Evolutionary conservation across 129 eudicot species (phyloP), one percentile per base, ranked within the genome.

Genomic region (Arctium minus): DNA sequence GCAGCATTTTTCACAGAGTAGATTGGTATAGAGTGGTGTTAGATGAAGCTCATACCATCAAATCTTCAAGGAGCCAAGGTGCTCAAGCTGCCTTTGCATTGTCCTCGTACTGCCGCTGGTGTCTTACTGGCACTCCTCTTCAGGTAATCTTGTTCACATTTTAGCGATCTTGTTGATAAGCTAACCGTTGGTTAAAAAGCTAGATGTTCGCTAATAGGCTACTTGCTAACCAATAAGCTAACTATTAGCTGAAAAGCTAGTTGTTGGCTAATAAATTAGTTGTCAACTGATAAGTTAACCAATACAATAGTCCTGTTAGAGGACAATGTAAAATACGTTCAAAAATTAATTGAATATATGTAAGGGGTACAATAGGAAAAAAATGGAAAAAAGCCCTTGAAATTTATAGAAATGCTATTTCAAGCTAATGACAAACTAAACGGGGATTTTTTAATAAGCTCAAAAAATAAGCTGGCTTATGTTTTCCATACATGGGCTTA

Each of bases 91-190:
- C 97, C 31, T 94, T 90, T 69, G 84, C 89, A 9, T 87, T 94
- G 84, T 86, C 98, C 9, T 70, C 98, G 0, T 79, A 87, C 33
- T 92, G 92, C 79, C 83, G 92, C 36, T 94, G 98, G 98, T 94
- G 98, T 85, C 90, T 94, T 78, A 94, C 98, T 29, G 98, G 97
- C 40, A 94, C 97, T 9, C 98, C 98, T 84, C 93, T 92, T 83
- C 98, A 94, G 97, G 97, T 93, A 82, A 48, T 50, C 12, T 22
- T 22, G 27, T 22, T 37, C 1, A 17, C 78, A 12, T 40, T 12
- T 74, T 40, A 29, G 29, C 29, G 1, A 60, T 17, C 68, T 17
- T 4, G 68, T 60, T 60, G 68, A 17, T 60, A 60, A 60, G 22
- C 29, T 60, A n/a, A 18, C 5, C 1, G 8, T 60, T 60, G 6